These are phyloP conservation scores for Multifurca ochricompacta DNA, from an alignment of 768 basidiomycete species.

Conservation along the genomic window DNA sequence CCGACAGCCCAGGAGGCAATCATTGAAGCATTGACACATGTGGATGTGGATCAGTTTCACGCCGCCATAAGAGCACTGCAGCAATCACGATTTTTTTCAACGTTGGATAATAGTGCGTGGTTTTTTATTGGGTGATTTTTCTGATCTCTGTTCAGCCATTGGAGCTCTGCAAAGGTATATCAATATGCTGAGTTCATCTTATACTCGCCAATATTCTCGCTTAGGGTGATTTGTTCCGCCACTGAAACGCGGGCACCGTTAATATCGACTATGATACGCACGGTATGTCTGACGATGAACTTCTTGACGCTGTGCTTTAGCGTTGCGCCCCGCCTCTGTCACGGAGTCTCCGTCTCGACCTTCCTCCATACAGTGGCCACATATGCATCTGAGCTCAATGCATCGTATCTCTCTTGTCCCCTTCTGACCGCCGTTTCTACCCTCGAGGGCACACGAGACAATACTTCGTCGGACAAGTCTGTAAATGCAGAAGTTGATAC, in stretches of 20 bases:
- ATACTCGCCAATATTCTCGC: neutral
- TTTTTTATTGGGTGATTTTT: neutral
- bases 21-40: neutral
- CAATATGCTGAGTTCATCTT: neutral
- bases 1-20: constrained; percentile 5
- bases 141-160: constrained; percentile 4
- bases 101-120: constrained; percentile 4
- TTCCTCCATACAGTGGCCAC: neutral
- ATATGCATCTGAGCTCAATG: neutral
- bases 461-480: neutral
- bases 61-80: constrained; percentile 1
- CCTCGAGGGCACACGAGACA: neutral
- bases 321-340: neutral
- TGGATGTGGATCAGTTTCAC: neutral
- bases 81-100: constrained; percentile 2
- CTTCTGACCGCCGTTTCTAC: constrained; percentile 1
- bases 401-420: constrained; percentile 3
- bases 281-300: constrained; percentile 5
- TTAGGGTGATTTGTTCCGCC: neutral
- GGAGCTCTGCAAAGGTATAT: constrained; percentile 1
- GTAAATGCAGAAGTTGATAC: neutral
- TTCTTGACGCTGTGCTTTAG: constrained; percentile 10
- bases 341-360: neutral
- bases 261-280: neutral
- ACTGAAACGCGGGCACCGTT: neutral